These are phyloP conservation scores for Penicillium chermesinum DNA, from an alignment of 495 filamentous ascomycete species.

Conservation along the genomic window DNA sequence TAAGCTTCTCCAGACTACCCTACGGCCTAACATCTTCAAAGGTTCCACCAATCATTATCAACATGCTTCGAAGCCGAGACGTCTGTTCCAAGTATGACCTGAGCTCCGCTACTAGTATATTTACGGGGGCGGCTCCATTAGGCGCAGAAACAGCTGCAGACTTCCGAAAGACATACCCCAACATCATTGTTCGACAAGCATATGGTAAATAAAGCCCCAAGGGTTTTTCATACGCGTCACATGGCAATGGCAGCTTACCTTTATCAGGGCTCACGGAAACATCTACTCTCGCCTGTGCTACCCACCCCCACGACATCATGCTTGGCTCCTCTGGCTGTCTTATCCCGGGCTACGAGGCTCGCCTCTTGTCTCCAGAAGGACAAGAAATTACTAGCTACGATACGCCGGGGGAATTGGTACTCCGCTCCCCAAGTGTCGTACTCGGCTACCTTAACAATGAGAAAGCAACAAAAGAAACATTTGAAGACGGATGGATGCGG, in stretches of 20 bases:
- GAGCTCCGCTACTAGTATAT: conserved; percentile 59
- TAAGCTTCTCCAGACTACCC: background rate
- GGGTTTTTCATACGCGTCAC: no score
- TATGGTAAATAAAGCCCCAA: conserved; percentile 63
- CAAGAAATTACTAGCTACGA: conserved; percentile 71
- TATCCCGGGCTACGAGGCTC: conserved; percentile 59
- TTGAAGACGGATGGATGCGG: conserved; percentile 71
- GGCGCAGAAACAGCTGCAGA: conserved; percentile 73
- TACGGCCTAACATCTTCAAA: conserved; percentile 16
- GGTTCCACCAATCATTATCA: conserved; percentile 85
- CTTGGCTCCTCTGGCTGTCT: conserved; percentile 71
- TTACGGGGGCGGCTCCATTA: conserved; percentile 79
- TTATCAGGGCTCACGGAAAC: conserved; percentile 83
- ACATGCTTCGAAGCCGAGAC: conserved; percentile 63
- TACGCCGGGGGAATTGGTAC: conserved; percentile 72
- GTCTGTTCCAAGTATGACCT: conserved; percentile 67
- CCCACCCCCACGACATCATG: conserved; percentile 60
- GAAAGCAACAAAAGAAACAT: conserved; percentile 76
- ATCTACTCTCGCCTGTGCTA: conserved; percentile 64
- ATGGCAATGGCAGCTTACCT: no score
- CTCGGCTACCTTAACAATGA: conserved; percentile 84
- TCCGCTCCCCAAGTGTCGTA: conserved; percentile 71
- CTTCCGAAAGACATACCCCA: conserved; percentile 59
- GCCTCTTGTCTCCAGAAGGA: conserved; percentile 68
- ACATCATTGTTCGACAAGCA: conserved; percentile 66